These are phyloP conservation scores for Phascolomyces articulosus DNA, from an alignment of 371 early-diverging fungal genomes.

Conservation along the genomic window DNA sequence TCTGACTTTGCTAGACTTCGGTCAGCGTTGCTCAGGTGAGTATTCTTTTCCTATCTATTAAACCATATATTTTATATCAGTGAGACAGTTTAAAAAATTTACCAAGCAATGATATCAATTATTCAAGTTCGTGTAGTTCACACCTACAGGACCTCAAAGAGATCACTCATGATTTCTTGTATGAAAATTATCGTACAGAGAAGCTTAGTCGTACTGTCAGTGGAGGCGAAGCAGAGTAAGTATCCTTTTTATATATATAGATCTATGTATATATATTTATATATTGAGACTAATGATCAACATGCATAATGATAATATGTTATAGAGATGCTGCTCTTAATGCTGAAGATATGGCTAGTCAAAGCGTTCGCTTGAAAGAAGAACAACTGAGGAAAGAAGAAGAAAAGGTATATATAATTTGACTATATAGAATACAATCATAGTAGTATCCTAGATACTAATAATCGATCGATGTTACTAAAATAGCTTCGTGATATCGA, in stretches of 20 bases:
- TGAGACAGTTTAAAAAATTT: too few species aligned
- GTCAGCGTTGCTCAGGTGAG: conserved; percentile 82
- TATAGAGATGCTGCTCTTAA: conserved; percentile 43
- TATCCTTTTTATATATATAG: background rate
- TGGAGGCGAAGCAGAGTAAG: conserved; percentile 50
- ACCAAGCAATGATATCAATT: conserved; percentile 8
- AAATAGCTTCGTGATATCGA: conserved; percentile 59
- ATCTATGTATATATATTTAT: too few species aligned
- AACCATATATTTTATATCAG: background rate
- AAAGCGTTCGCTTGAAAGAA: conserved; percentile 59
- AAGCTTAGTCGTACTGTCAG: conserved; percentile 78
- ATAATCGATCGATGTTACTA: background rate
- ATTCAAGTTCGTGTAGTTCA: conserved; percentile 55
- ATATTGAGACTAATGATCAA: too few species aligned
- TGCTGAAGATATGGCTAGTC: conserved; percentile 57
- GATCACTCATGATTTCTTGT: conserved; percentile 82
- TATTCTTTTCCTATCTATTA: background rate
- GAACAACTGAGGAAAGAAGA: conserved; percentile 67
- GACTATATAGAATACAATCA: background rate
- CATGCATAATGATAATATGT: too few species aligned
- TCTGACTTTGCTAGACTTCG: conserved; percentile 98
- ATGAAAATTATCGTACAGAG: conserved; percentile 92
- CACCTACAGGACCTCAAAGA: conserved; percentile 95
- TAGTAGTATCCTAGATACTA: background rate
- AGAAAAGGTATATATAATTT: conserved; percentile 42